Evolutionary conservation across 2,329 filamentous ascomycete species (phyloP).

Genomic region (Sclerotiophoma versabilis): DNA sequence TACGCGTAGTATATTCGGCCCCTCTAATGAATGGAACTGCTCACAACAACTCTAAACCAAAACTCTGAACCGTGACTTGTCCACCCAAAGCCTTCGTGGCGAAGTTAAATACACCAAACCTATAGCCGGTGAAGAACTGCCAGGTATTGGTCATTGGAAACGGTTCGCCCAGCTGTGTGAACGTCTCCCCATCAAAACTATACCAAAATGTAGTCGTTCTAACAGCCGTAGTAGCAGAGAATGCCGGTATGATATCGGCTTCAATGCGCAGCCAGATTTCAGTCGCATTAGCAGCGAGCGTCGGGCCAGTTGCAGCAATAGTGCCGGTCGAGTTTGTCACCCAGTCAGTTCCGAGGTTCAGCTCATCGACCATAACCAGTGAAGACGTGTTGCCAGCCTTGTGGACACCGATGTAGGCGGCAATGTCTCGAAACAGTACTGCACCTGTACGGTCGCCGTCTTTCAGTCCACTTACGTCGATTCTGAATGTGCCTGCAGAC

Average conservation of each 20-base stretch:
- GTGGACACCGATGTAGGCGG: constrained; percentile 61
- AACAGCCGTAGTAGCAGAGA: constrained; percentile 25
- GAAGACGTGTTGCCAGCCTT: constrained; percentile 49
- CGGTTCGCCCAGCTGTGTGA: constrained; percentile 38
- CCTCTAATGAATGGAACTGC: not conserved
- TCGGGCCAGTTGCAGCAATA: constrained; percentile 35
- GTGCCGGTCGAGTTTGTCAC: constrained; percentile 41
- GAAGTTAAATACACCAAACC: constrained; percentile 50
- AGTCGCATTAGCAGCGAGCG: constrained; percentile 20
- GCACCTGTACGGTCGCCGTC: constrained; percentile 62
- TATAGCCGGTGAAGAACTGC: constrained; percentile 51
- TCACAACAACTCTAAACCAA: constrained; percentile 15
- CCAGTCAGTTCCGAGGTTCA: constrained; percentile 50
- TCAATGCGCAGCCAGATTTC: constrained; percentile 45
- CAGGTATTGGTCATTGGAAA: constrained; percentile 47
- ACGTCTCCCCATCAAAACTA: constrained; percentile 46
- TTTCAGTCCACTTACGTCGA: constrained; percentile 59
- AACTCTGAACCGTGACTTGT: constrained; percentile 33
- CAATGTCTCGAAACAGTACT: constrained; percentile 61
- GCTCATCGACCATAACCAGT: constrained; percentile 47
- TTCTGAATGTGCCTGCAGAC: constrained; percentile 57
- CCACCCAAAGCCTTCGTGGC: constrained; percentile 48
- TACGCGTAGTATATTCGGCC: not conserved
- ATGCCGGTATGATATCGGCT: constrained; percentile 48
- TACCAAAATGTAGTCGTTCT: constrained; percentile 46